Evolutionary conservation across 345 rosid genomes (phyloP), one percentile per base, ranked within the genome.

Genomic region (Populus davidiana): DNA sequence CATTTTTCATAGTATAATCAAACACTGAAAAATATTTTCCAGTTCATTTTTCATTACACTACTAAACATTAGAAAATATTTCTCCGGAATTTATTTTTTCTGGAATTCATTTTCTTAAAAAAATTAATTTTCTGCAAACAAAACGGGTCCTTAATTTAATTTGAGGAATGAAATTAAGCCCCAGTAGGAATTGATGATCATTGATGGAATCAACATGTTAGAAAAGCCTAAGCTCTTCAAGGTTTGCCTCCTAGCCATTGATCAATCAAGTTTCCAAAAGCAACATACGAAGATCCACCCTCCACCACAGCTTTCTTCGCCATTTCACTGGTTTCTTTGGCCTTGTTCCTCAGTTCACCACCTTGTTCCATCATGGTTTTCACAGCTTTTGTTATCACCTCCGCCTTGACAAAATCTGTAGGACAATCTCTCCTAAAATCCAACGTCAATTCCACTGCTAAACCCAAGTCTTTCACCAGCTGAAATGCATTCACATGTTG

Each of bases 401-500:
- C 82, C 0, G 89, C 83, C 8, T 44, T 67, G 1, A 87, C 79
- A 0, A 78, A 35, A 6, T 54, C 74, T n/a, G 21, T 3, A 25
- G 63, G 6, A 1, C 21, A 29, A 1, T 75, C 86, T 8, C 64
- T 80, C 49, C 87, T 77, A 38, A 83, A 88, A 39, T 88, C 92
- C 75, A 86, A 73, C 16, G 73, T 81, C 35, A 90, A 77, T 78
- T 88, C 93, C 52, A 81, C 86, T 3, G 85, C 90, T 16, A 87
- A 2, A 41, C 83, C 84, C 36, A 88, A 11, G 71, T 87, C 93
- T 36, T 17, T 72, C 72, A 86, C 89, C 71, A 87, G 27, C 47
- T 75, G 61, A 16, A 86, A 90, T 5, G 91, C 93, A 35, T 86
- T 88, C 39, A 88, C 14, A 17, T 89, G 91, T 31, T 91, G 96